phyloP scores from a whole-genome alignment of 2,329 filamentous ascomycete species.

The Xylaria sp. region DNA sequence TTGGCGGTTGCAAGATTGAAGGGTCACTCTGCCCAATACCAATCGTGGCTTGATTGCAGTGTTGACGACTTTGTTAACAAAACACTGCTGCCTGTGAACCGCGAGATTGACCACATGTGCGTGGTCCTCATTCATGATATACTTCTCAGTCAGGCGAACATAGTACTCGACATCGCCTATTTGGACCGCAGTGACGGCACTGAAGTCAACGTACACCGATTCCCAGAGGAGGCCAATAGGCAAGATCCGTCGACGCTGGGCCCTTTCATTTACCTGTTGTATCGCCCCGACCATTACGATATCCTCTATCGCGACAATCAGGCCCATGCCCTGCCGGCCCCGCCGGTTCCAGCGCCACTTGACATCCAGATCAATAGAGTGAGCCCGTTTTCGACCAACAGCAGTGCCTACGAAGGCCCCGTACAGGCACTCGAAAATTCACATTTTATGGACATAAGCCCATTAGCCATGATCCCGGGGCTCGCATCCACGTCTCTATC shows the following conservation, averaged over 20 bases:
- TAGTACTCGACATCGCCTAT: conserved; percentile 87
- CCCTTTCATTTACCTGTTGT: conserved; percentile 64
- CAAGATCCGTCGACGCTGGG: conserved; percentile 52
- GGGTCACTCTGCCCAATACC: conserved; percentile 70
- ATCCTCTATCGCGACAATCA: conserved; percentile 71
- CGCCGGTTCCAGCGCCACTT: conserved; percentile 37
- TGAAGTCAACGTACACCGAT: conserved; percentile 73
- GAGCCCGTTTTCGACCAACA: conserved; percentile 52
- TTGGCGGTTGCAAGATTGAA: conserved; percentile 87
- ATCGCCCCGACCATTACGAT: conserved; percentile 87
- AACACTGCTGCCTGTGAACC: conserved; percentile 74
- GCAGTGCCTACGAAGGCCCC: conserved; percentile 48
- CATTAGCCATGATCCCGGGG: conserved; percentile 55
- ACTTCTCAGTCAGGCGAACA: conserved; percentile 76
- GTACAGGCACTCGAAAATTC: conserved; percentile 47
- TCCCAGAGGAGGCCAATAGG: conserved; percentile 60
- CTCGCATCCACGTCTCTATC: conserved; percentile 42
- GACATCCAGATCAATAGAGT: conserved; percentile 60
- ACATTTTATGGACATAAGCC: conserved; percentile 51
- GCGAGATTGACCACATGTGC: conserved; percentile 91
- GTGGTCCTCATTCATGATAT: conserved; percentile 78
- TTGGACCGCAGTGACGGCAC: conserved; percentile 83
- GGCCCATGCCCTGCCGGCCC: conserved; percentile 36
- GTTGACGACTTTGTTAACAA: conserved; percentile 65
- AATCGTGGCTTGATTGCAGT: conserved; percentile 71